Percentiles rank a stretch among this genome's conserved stretches.
These are phyloP conservation scores for Breynia disticha DNA, from an alignment of 441 rosid species.

Conservation along the genomic window DNA sequence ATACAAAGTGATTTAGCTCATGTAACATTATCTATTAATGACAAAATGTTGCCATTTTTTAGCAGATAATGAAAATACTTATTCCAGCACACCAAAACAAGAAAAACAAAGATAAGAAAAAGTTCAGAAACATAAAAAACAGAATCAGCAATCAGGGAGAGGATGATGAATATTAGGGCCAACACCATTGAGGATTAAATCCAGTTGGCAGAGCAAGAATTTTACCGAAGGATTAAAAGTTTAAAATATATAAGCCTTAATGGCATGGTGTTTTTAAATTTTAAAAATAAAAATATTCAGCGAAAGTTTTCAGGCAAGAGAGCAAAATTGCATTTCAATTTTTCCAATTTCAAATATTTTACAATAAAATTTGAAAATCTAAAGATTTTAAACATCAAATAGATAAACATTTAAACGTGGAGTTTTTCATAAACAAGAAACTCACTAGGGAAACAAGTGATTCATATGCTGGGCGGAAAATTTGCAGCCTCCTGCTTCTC, in stretches of 20 bases:
- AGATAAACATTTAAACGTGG: too few species aligned
- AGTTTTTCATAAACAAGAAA: constrained; percentile 6
- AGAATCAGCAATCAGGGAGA: not conserved
- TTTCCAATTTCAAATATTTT: too few species aligned
- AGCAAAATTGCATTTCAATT: too few species aligned
- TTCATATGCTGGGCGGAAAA: constrained; percentile 69
- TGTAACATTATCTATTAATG: not conserved
- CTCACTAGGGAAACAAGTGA: constrained; percentile 91
- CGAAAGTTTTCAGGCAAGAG: too few species aligned
- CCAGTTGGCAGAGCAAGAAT: too few species aligned
- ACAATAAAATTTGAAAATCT: too few species aligned
- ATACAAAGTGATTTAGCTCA: not conserved
- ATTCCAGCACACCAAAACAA: not conserved
- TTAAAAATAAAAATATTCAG: too few species aligned
- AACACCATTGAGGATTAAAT: too few species aligned
- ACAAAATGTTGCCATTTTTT: constrained; percentile 1
- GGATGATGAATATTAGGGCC: not conserved
- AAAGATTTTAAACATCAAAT: too few species aligned
- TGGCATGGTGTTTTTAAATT: too few species aligned
- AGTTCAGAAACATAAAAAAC: not conserved
- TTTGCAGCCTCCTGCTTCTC: constrained; percentile 75
- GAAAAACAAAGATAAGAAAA: not conserved
- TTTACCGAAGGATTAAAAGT: too few species aligned
- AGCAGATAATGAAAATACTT: not conserved
- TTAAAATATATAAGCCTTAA: too few species aligned